These are phyloP conservation scores for Isabelozyma heimii DNA, from an alignment of 805 yeast species.

Conservation along the genomic window DNA sequence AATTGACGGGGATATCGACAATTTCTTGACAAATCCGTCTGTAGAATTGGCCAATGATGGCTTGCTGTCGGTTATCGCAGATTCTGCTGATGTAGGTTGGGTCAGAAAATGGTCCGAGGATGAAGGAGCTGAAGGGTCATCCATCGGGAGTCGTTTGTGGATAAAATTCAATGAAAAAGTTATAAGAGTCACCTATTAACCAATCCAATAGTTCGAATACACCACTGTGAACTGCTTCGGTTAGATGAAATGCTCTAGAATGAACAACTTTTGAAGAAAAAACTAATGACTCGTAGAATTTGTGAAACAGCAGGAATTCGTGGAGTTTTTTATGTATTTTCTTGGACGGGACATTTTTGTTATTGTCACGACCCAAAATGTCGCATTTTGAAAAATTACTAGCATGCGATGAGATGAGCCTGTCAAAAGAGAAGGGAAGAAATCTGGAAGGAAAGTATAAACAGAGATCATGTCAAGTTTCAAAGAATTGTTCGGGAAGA, in stretches of 20 bases:
- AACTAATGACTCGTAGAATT: background rate
- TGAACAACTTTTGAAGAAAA: too few relatives aligned
- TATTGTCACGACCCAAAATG: too few relatives aligned
- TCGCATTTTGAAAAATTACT: too few relatives aligned
- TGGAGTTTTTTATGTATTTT: background rate
- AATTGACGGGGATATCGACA: slow-evolving; percentile 1
- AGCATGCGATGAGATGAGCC: background rate
- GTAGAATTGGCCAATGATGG: background rate
- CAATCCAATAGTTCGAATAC: too few relatives aligned
- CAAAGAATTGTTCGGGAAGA: slow-evolving; percentile 29
- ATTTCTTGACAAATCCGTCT: background rate
- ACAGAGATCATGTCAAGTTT: slow-evolving; percentile 31
- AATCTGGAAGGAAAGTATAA: background rate
- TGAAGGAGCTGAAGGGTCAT: background rate
- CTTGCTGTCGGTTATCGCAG: background rate
- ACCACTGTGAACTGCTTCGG: too few relatives aligned
- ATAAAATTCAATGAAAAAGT: too few relatives aligned
- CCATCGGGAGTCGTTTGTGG: background rate
- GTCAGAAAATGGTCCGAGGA: background rate
- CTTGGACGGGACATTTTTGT: too few relatives aligned
- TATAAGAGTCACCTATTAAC: too few relatives aligned
- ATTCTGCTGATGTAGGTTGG: background rate
- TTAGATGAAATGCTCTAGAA: too few relatives aligned
- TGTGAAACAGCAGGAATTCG: background rate
- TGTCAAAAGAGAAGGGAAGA: background rate